Percentiles rank a stretch among this genome's conserved stretches.
phyloP scores from a whole-genome alignment of 1,284 basidiomycete species.

The Peniophora sp. region DNA sequence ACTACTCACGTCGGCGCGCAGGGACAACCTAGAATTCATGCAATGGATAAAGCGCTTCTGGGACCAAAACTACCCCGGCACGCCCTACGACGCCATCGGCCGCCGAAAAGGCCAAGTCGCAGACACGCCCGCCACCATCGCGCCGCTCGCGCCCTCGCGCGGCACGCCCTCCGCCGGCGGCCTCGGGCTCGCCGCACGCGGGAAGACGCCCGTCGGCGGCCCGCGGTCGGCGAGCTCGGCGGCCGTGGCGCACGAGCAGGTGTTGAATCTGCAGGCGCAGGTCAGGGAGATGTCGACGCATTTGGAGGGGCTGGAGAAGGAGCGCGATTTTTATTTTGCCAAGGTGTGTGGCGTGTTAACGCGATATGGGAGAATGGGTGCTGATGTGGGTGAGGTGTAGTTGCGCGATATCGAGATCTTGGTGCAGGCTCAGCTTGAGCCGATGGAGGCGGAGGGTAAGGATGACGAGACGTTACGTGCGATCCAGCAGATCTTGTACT shows the following conservation, averaged over 20 bases:
- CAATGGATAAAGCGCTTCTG: constrained; percentile 98
- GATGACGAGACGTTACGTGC: constrained; percentile 70
- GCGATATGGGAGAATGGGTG: background rate
- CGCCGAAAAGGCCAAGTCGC: constrained; percentile 70
- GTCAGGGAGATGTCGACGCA: constrained; percentile 78
- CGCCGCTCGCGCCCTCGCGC: constrained; percentile 41
- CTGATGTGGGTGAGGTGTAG: constrained; percentile 29
- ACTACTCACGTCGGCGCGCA: constrained; percentile 19
- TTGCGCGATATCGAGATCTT: constrained; percentile 94
- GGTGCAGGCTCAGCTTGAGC: constrained; percentile 68
- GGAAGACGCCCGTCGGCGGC: constrained; percentile 62
- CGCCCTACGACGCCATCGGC: constrained; percentile 82
- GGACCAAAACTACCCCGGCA: constrained; percentile 88
- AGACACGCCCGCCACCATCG: constrained; percentile 73
- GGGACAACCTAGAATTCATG: constrained; percentile 97
- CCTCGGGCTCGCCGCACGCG: constrained; percentile 17
- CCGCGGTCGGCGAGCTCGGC: constrained; percentile 51
- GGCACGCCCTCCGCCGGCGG: constrained; percentile 38
- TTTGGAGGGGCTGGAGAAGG: constrained; percentile 87
- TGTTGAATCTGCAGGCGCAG: constrained; percentile 66
- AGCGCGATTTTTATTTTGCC: constrained; percentile 97
- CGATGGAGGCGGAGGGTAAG: constrained; percentile 47
- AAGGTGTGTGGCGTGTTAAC: constrained; percentile 54
- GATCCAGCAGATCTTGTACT: constrained; percentile 92
- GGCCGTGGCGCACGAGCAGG: constrained; percentile 43